Evolutionary conservation across 305 asterid genomes (phyloP).

Genomic region (Coffea humblotiana): DNA sequence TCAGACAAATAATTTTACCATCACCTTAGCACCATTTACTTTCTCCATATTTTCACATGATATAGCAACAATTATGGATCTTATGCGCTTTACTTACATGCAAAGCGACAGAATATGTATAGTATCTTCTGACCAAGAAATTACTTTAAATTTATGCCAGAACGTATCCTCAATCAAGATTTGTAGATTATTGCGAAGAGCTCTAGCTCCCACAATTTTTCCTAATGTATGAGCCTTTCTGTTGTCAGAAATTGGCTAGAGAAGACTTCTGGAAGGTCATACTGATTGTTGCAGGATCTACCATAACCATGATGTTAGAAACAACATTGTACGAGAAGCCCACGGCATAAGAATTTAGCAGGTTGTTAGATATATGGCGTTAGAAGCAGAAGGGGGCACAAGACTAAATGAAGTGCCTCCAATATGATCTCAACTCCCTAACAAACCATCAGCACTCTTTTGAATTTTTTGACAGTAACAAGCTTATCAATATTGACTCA

Average conservation of each 20-base stretch:
- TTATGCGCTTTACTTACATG: neutral
- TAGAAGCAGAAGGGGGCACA: neutral
- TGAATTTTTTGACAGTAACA: neutral
- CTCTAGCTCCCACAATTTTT: neutral
- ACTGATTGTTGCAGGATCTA: neutral
- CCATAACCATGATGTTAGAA: neutral
- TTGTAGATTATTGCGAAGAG: neutral
- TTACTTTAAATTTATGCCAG: neutral
- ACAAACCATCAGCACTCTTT: neutral
- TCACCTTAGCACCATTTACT: too few species aligned
- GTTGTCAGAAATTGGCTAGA: neutral
- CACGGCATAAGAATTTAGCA: neutral
- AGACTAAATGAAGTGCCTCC: neutral
- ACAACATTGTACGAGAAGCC: neutral
- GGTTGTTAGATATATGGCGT: neutral
- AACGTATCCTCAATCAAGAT: neutral
- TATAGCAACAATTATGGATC: neutral
- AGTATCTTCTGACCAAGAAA: neutral
- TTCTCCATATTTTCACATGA: neutral
- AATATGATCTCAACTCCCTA: neutral
- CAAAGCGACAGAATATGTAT: neutral
- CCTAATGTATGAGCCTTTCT: neutral
- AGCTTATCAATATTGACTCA: constrained; percentile 6
- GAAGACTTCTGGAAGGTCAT: constrained; percentile 4
- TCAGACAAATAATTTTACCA: neutral